These are phyloP conservation scores for Penicillium herquei DNA, from an alignment of 495 filamentous ascomycete species.

Conservation along the genomic window DNA sequence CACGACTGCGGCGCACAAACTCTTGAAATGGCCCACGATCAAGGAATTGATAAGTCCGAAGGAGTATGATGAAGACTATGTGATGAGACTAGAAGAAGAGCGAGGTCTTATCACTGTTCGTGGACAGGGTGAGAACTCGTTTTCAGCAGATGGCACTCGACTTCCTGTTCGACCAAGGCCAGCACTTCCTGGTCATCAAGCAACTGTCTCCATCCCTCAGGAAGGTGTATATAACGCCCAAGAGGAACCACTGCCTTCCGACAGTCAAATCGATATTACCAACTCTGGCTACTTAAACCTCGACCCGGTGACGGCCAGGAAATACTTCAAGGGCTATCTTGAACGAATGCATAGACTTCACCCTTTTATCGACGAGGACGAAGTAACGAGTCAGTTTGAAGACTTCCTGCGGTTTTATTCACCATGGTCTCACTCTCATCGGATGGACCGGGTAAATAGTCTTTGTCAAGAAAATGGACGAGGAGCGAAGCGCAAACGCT, in stretches of 20 bases:
- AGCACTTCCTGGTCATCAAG: background rate
- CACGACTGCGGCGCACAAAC: slow-evolving; percentile 74
- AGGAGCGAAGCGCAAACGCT: slow-evolving; percentile 46
- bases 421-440: slow-evolving; percentile 18
- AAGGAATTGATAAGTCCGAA: slow-evolving; percentile 48
- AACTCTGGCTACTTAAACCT: slow-evolving; percentile 64
- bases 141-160: slow-evolving; percentile 38
- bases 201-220: background rate
- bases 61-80: slow-evolving; percentile 57
- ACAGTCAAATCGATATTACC: slow-evolving; percentile 49
- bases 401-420: slow-evolving; percentile 48
- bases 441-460: background rate
- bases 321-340: slow-evolving; percentile 69
- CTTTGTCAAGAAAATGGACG: slow-evolving; percentile 24
- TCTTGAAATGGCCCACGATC: slow-evolving; percentile 72
- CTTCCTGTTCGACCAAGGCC: slow-evolving; percentile 13
- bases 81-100: slow-evolving; percentile 72
- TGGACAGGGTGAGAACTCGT: slow-evolving; percentile 73
- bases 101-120: slow-evolving; percentile 74
- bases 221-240: background rate
- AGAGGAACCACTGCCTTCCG: background rate
- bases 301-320: slow-evolving; percentile 56
- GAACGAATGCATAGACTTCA: slow-evolving; percentile 84
- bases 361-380: slow-evolving; percentile 65
- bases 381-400: slow-evolving; percentile 25